Base-by-base conservation (phyloP, 2,329 filamentous ascomycete genomes). In the Incumbomyces lentus region DNA sequence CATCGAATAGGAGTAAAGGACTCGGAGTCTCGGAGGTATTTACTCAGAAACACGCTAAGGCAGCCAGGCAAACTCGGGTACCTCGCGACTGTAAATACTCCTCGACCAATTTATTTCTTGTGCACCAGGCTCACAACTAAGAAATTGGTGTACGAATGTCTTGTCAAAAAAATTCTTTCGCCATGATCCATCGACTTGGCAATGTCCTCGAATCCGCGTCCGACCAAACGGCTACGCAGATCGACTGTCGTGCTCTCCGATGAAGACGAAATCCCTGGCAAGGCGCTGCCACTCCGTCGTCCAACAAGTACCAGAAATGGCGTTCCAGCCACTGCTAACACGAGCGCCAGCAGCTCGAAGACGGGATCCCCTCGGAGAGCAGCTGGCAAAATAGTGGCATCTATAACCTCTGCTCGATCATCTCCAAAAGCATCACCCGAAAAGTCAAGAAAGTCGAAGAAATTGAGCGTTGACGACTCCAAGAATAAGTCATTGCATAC, bases 401-500 rank as follows among this genome's bases (percentile, higher is more conserved):
- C 18, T 8, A 19, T 19, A n/a, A 13, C 49, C 31, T 37, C 49
- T 18, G 31, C 49, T 14, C 48, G 51, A 34, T 40, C 50, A 8
- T 58, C 40, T 16, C 54, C 62, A 17, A 57, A 56, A 22, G 57
- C 59, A 2, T 64, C 61, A 3, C 63, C 65, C 2, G 58, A 61
- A 42, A 66, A 64, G 40, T 52, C 53, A 36, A 58, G 52, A 41
- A 60, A 60, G 53, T 46, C 31, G 17, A 49, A 52, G 31, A 50
- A 38, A 34, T 19, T 45, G 8, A 38, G 16, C 34, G 47, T 53
- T 13, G 29, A 19, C 40, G 38, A 19, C 38, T 29, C 40, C 8
- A 51, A 44, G 37, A 58, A 59, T 37, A 65, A 61, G 40, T 65
- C 67, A 1, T 50, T 71, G 12, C 62, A 67, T 35, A 61, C 52